Conservation (phyloP, 2,329 filamentous ascomycete species). For the Chrysoporthe austroafricana region DNA sequence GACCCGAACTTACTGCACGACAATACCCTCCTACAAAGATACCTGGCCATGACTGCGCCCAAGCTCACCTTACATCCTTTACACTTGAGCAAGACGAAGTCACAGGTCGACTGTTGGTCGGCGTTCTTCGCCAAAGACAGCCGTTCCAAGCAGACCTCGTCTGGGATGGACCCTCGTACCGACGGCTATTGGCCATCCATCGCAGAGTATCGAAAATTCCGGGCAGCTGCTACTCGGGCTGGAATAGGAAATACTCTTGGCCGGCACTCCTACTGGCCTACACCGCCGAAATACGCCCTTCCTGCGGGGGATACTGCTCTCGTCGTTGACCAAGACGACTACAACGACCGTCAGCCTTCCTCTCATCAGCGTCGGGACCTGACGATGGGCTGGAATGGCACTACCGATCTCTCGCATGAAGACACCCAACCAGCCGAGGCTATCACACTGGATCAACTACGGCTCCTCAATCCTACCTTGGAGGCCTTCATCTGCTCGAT, state of each 20-base stretch:
- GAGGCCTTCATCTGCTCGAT: neutral
- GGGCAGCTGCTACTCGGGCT: neutral
- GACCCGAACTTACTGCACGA: neutral
- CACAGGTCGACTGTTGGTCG: no score
- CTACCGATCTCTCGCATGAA: neutral
- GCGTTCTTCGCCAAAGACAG: no score
- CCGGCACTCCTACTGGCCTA: neutral
- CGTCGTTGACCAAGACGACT: neutral
- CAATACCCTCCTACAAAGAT: no score
- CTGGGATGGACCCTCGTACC: neutral
- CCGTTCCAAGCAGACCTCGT: no score
- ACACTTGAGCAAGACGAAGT: no score
- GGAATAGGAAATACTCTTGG: neutral
- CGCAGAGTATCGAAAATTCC: neutral
- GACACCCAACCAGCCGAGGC: neutral
- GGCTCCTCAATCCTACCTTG: neutral
- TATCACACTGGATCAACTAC: neutral
- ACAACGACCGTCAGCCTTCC: neutral
- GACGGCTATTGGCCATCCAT: neutral
- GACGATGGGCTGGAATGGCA: neutral
- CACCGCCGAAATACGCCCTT: neutral
- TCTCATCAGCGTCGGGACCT: neutral
- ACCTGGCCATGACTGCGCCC: no score
- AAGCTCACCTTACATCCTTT: no score
- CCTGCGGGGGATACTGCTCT: no score